Evolutionary conservation across 2,329 filamentous ascomycete genomes (phyloP).

Genomic region (Mariannaea elegans): DNA sequence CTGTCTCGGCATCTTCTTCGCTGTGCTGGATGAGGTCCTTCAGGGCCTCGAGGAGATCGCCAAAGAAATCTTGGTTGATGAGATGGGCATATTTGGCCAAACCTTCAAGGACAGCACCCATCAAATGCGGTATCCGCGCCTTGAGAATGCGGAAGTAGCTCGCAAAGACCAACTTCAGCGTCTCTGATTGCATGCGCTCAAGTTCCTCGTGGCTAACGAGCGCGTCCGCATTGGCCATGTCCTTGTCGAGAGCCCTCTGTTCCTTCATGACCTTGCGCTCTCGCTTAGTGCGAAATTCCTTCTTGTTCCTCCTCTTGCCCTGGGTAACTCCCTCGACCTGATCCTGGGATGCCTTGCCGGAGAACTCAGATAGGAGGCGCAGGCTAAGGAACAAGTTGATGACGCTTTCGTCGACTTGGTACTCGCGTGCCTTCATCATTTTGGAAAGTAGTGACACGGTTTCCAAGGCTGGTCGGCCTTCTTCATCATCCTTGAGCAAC

Average conservation of each 20-base stretch:
- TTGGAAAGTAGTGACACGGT: conserved; percentile 85
- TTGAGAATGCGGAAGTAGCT: conserved; percentile 96
- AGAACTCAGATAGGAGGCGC: conserved; percentile 87
- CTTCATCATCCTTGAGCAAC: conserved; percentile 86
- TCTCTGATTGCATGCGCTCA: conserved; percentile 94
- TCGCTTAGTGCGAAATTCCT: conserved; percentile 88
- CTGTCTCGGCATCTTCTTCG: conserved; percentile 62
- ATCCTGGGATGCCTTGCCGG: conserved; percentile 82
- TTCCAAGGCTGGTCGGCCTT: conserved; percentile 88
- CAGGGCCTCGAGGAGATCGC: conserved; percentile 90
- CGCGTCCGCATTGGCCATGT: conserved; percentile 92
- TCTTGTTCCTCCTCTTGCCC: conserved; percentile 78
- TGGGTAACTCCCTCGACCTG: conserved; percentile 70
- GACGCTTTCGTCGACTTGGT: conserved; percentile 82
- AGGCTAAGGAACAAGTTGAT: conserved; percentile 92
- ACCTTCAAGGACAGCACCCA: conserved; percentile 97
- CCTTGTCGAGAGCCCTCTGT: conserved; percentile 87
- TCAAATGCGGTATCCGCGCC: conserved; percentile 79
- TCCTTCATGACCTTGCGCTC: conserved; percentile 85
- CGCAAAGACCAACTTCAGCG: conserved; percentile 93
- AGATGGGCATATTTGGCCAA: conserved; percentile 93
- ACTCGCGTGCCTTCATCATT: conserved; percentile 93
- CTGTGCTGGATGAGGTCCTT: conserved; percentile 90
- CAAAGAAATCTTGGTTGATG: conserved; percentile 99
- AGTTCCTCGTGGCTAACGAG: conserved; percentile 90